These are phyloP conservation scores for Cicer cuneatum DNA, from an alignment of 306 rosid genomes.

Conservation along the genomic window DNA sequence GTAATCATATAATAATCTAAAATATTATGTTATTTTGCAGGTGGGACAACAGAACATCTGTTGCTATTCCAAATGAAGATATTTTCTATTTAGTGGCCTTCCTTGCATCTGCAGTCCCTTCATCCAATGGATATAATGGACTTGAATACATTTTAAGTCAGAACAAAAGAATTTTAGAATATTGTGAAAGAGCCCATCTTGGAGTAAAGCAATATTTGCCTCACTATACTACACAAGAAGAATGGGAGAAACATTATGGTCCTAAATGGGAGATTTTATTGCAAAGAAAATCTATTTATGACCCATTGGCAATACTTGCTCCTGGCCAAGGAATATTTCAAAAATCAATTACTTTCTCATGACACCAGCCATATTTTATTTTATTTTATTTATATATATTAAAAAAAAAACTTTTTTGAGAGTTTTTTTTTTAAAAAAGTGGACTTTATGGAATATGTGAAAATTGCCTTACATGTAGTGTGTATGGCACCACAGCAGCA, in stretches of 20 bases:
- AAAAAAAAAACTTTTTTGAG: too few relatives aligned
- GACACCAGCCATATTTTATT: slow-evolving; percentile 34
- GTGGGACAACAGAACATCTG: slow-evolving; percentile 85
- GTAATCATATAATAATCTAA: neutral
- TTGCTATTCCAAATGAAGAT: slow-evolving; percentile 82
- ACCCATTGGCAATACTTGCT: slow-evolving; percentile 89
- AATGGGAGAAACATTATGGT: slow-evolving; percentile 93
- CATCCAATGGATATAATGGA: slow-evolving; percentile 76
- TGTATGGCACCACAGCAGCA: slow-evolving; percentile 41
- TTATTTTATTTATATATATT: neutral
- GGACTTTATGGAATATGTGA: slow-evolving; percentile 32
- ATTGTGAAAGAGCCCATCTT: slow-evolving; percentile 73
- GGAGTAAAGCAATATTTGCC: slow-evolving; percentile 93
- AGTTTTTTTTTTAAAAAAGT: neutral
- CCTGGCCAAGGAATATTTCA: slow-evolving; percentile 92
- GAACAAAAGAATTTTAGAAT: slow-evolving; percentile 83
- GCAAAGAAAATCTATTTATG: slow-evolving; percentile 79
- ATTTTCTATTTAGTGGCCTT: slow-evolving; percentile 88
- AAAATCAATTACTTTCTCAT: slow-evolving; percentile 63
- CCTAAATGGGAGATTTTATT: slow-evolving; percentile 74
- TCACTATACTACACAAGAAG: slow-evolving; percentile 73
- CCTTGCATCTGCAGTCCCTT: slow-evolving; percentile 87
- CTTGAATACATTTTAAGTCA: slow-evolving; percentile 76
- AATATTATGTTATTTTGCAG: slow-evolving; percentile 60
- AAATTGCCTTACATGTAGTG: slow-evolving; percentile 39